phyloP scores from a whole-genome alignment of 2,329 filamentous ascomycete genomes.

The Cercospora sp. region DNA sequence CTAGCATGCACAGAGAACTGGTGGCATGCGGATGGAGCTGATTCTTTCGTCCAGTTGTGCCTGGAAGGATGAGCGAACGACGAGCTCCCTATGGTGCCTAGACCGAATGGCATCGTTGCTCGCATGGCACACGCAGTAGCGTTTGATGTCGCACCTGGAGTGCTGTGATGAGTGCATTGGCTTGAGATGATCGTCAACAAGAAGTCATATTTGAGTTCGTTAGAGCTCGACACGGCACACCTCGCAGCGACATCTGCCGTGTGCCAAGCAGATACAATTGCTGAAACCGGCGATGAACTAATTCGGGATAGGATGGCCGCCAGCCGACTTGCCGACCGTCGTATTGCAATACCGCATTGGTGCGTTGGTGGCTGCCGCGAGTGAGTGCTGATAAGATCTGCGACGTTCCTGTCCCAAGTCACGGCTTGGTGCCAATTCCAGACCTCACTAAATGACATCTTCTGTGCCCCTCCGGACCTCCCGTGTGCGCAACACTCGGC shows the following conservation, averaged over 20 bases:
- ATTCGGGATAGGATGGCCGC: background rate
- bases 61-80: background rate
- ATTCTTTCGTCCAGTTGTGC: background rate
- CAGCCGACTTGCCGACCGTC: background rate
- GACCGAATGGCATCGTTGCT: background rate
- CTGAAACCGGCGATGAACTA: background rate
- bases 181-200: background rate
- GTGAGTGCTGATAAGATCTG: background rate
- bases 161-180: background rate
- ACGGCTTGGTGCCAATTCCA: background rate
- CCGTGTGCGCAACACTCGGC: background rate
- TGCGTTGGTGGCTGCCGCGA: background rate
- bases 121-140: background rate
- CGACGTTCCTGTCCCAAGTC: background rate
- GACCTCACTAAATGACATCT: background rate
- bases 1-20: too few species aligned
- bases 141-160: background rate
- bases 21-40: too few species aligned
- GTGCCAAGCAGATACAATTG: background rate
- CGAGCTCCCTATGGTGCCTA: background rate
- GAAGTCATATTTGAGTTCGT: slow-evolving; percentile 1
- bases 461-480: background rate
- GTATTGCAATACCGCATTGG: background rate
- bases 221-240: background rate
- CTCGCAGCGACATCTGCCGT: background rate